Evolutionary conservation across 805 yeast genomes (phyloP).

Genomic region (Monosporozyma aerobia): DNA sequence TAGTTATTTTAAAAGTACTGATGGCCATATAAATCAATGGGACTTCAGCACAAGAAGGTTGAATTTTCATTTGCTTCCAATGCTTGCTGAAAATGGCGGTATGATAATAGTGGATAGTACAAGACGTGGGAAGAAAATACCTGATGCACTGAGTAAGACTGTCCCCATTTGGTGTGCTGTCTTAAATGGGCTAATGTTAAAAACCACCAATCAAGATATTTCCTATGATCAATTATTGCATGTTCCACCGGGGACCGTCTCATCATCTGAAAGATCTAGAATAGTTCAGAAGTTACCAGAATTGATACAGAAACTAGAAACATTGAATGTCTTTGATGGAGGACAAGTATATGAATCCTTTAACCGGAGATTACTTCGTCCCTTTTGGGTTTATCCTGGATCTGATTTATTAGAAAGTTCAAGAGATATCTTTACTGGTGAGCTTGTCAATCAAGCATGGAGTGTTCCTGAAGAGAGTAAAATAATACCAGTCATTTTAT

Average conservation of each 20-base stretch:
- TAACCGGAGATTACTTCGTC: conserved; percentile 44
- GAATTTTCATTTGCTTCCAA: conserved; percentile 59
- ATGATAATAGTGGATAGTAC: conserved; percentile 72
- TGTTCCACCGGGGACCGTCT: conserved; percentile 46
- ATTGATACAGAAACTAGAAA: conserved; percentile 38
- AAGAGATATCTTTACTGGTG: conserved; percentile 26
- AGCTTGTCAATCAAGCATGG: conserved; percentile 23
- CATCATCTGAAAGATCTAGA: conserved; percentile 45
- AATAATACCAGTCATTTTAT: conserved; percentile 38
- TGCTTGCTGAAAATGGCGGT: conserved; percentile 38
- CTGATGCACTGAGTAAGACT: conserved; percentile 81
- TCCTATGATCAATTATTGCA: conserved; percentile 31
- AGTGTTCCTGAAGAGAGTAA: conserved; percentile 28
- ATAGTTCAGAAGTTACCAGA: conserved; percentile 40
- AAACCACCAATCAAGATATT: conserved; percentile 10
- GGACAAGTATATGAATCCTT: conserved; percentile 28
- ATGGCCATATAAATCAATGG: conserved; percentile 84
- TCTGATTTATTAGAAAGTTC: conserved; percentile 16
- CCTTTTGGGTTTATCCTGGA: conserved; percentile 64
- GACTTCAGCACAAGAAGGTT: conserved; percentile 62
- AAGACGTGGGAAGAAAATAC: conserved; percentile 72
- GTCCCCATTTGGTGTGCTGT: conserved; percentile 90
- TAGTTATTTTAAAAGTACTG: conserved; percentile 81
- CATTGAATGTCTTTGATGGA: conserved; percentile 34
- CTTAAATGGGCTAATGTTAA: conserved; percentile 46